phyloP scores from a whole-genome alignment of 2,329 filamentous ascomycete species.

The Cladobotryum protrusum region DNA sequence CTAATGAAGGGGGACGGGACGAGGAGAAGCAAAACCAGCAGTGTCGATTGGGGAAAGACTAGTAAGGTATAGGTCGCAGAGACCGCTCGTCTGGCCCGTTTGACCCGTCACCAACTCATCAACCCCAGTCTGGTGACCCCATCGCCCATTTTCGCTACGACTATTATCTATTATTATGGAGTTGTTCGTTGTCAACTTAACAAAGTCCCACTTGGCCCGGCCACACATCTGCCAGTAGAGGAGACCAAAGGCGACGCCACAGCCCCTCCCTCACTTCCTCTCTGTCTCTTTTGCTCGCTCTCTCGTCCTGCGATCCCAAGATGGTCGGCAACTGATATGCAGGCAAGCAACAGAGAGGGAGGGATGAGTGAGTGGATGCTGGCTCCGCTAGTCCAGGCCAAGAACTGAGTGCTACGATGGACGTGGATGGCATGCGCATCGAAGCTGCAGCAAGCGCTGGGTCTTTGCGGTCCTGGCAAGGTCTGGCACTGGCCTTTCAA shows the following conservation, averaged over 20 bases:
- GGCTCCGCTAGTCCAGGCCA: conserved; percentile 3
- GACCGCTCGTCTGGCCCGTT: conserved; percentile 12
- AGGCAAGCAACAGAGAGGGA: conserved; percentile 3
- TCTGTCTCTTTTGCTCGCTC: too few species aligned
- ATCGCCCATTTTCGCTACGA: conserved; percentile 12
- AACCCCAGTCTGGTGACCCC: conserved; percentile 13
- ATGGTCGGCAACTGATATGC: conserved; percentile 16
- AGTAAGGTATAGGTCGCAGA: conserved; percentile 10
- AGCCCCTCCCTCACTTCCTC: conserved; percentile 1
- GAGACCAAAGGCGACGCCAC: conserved; percentile 14
- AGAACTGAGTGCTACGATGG: conserved; percentile 8
- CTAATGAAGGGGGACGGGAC: background rate
- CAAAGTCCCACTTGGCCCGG: conserved; percentile 8
- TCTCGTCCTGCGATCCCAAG: conserved; percentile 12
- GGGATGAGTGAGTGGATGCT: background rate
- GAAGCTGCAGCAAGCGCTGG: conserved; percentile 11
- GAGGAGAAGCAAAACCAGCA: conserved; percentile 2
- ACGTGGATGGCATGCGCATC: conserved; percentile 12
- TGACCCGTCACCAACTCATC: conserved; percentile 10
- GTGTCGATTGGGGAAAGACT: conserved; percentile 6
- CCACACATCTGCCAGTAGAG: conserved; percentile 1
- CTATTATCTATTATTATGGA: conserved; percentile 10
- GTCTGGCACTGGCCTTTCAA: too few species aligned
- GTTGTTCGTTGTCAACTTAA: conserved; percentile 13
- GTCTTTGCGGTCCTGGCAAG: background rate